These are phyloP conservation scores for Carex arenaria DNA, from an alignment of 202 grass and related monocot genomes.

Conservation along the genomic window DNA sequence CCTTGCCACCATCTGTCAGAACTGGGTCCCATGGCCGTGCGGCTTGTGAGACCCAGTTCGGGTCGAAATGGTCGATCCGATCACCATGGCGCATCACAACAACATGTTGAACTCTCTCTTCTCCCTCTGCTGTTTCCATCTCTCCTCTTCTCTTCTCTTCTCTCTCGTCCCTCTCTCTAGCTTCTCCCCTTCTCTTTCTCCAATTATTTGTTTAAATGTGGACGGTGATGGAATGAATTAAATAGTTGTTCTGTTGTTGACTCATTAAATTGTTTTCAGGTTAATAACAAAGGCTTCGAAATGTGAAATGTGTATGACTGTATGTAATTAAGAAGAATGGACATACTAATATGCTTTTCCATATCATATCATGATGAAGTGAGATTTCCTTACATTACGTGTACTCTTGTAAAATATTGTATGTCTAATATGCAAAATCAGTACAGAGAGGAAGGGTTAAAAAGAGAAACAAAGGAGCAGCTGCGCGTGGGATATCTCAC, in stretches of 20 bases:
- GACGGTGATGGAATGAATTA: background rate
- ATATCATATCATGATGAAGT: background rate
- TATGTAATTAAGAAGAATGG: background rate
- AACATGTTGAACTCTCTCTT: conserved; percentile 21
- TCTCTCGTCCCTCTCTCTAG: background rate
- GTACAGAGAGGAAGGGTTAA: too few species aligned
- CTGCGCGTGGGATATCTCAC: too few species aligned
- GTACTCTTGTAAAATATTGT: background rate
- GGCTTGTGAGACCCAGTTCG: conserved; percentile 12
- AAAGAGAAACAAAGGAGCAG: too few species aligned
- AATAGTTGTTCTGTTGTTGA: background rate
- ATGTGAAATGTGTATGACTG: background rate
- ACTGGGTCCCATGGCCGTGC: conserved; percentile 37
- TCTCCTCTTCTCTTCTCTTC: background rate
- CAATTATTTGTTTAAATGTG: background rate
- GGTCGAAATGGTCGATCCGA: conserved; percentile 32
- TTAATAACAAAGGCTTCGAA: background rate
- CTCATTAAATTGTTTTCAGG: background rate
- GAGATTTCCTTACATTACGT: background rate
- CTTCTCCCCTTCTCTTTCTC: background rate
- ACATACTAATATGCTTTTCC: background rate
- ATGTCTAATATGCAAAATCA: too few species aligned
- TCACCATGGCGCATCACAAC: conserved; percentile 43
- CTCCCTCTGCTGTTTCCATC: background rate
- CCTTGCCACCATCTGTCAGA: conserved; percentile 22